A percentile compares a stretch with the other conserved stretches of the same genome.
These are phyloP conservation scores for Scheffersomyces amazonensis DNA, from an alignment of 805 yeast genomes.

Conservation along the genomic window DNA sequence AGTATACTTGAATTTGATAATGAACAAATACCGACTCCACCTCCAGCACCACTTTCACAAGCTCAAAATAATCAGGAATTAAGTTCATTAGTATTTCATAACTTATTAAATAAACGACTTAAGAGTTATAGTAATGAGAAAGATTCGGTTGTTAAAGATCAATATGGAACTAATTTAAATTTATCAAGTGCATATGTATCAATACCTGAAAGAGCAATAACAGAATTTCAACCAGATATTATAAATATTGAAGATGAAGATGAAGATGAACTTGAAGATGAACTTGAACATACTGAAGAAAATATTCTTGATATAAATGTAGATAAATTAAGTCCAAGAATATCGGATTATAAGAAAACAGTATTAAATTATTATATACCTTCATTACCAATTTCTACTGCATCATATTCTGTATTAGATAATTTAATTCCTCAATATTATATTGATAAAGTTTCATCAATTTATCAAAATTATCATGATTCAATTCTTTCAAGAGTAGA, in stretches of 20 bases:
- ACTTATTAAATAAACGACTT: not conserved
- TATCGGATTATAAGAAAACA: not conserved
- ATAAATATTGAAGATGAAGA: too few species aligned
- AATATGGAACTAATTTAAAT: slow-evolving; percentile 9
- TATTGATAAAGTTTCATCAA: slow-evolving; percentile 8
- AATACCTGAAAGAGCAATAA: too few species aligned
- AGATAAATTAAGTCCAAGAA: not conserved
- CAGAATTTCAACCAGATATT: too few species aligned
- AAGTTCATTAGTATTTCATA: not conserved
- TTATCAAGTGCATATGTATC: not conserved
- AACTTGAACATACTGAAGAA: not conserved
- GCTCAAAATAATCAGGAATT: not conserved
- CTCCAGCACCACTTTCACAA: not conserved
- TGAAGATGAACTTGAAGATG: not conserved
- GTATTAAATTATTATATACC: slow-evolving; percentile 4
- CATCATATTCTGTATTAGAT: slow-evolving; percentile 7
- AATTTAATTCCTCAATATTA: slow-evolving; percentile 9
- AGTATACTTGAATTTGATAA: not conserved
- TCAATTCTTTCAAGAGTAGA: slow-evolving; percentile 10
- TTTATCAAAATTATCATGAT: slow-evolving; percentile 7
- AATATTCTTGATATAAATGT: slow-evolving; percentile 1
- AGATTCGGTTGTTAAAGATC: not conserved
- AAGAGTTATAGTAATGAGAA: not conserved
- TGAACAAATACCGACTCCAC: not conserved
- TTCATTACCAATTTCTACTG: slow-evolving; percentile 5